Base-by-base conservation (phyloP, 495 filamentous ascomycete species). In the Aspergillus nidulans region DNA sequence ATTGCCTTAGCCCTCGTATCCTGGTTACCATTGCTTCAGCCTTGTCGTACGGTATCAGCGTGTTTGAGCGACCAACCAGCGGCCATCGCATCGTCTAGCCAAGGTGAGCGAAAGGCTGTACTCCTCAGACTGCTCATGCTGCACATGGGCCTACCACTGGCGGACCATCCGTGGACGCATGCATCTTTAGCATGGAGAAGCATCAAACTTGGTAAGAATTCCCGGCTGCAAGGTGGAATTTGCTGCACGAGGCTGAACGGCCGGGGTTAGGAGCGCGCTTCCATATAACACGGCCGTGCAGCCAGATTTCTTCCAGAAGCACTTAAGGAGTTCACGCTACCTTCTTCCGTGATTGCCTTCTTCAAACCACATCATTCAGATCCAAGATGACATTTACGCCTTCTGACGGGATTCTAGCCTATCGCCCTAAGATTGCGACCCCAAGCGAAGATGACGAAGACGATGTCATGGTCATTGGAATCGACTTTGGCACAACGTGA, bases 401-500 rank as follows among this genome's bases (percentile, higher is more conserved):
- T 3, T 4, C 26, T 5, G 47, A 49, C n/a, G 26, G 26, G 9
- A 20, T 26, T 2, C 1, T 49, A 4, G 30, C 47, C 30, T 49
- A 39, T n/a, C 47, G 47, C 8, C 30, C 47, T 1, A 49, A 49
- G 30, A 30, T 39, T 30, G 32, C 13, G 12, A 49, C 47, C 3
- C 47, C 47, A 1, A 49, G 47, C 30, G 47, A 49, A 23, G 47
- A 49, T 30, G 47, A 49, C 47, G 47, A 49, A 4, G 47, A 49
- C 30, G 47, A 49, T 49, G 30, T 49, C 1, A 49, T 49, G 47
- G 47, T 49, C 1, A 49, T 49, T 30, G 47, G 47, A 1, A 49
- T 49, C 24, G 47, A 49, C 16, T 49, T 49, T 15, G 47, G 47
- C 1, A 49, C 47, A 39, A 49, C 47, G 47, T 49, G 19, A 38